Base-by-base conservation (phyloP, 164 flowering plant species). In the Stephania yunnanensis region DNA sequence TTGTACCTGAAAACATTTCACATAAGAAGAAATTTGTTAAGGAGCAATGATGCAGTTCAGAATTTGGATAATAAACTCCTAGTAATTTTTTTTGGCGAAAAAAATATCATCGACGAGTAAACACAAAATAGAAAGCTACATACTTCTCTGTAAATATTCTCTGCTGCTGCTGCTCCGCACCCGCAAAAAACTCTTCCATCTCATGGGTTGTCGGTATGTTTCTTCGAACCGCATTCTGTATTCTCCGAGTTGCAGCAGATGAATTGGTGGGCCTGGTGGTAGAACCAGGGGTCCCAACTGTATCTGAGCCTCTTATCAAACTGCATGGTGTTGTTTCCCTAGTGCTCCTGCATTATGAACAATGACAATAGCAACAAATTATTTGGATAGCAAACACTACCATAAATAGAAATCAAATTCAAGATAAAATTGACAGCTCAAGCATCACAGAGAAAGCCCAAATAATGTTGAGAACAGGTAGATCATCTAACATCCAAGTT, bases 271-370 rank as follows among this genome's bases (percentile, higher is more conserved):
- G 87, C 74, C 90, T 86, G 46, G 91, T 90, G 52, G 90, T 80
- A 15, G 98, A 93, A 75, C 95, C 89, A 17, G 97, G 97, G 20
- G 90, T 86, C 36, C 75, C 79, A n/a, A 83, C 72, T 64, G 75
- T 68, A 31, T 87, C 88, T 1, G 87, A 75, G 61, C 81, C 83
- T 79, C 87, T 83, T 45, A 89, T 86, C 66, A 88, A 80, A 84
- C 90, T 91, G 68, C 92, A 90, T 29, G 95, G 97, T 45, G 98
- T 92, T 82, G 92, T 87, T 82, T 93, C 95, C 78, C 96, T 85
- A 7, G 92, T 87, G 79, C 85, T 80, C 87, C 98, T 93, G 48
- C 22, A 78, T 58, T 15, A 58, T 58, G n/a, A 58, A 58, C 64
- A 58, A 58, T 15, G 64, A 58, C 64, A 58, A 58, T 17, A 58